Conservation (phyloP, 164 flowering plant genomes). For the Chloranthus sessilifolius region DNA sequence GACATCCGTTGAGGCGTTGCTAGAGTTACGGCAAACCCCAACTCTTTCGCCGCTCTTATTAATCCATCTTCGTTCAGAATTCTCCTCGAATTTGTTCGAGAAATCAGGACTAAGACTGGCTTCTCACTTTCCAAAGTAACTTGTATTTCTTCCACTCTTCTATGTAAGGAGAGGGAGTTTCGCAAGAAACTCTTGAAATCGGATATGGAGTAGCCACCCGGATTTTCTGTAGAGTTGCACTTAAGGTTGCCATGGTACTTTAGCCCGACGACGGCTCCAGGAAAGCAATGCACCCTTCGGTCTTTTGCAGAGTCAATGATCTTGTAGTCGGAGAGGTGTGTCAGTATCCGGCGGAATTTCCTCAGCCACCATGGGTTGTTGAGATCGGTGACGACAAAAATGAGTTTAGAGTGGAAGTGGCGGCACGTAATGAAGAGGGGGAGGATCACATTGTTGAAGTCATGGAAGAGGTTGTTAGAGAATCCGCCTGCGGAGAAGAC, state of each 20-base stretch:
- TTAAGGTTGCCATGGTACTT: conserved; percentile 3
- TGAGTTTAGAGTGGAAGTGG: conserved; percentile 8
- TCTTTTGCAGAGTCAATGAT: background rate
- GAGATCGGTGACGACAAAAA: conserved; percentile 7
- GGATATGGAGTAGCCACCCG: conserved; percentile 8
- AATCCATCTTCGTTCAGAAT: conserved; percentile 25
- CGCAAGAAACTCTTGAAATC: conserved; percentile 14
- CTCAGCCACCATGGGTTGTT: background rate
- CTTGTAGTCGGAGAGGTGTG: conserved; percentile 4
- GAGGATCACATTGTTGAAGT: conserved; percentile 10
- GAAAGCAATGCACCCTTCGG: conserved; percentile 6
- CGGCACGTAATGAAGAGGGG: conserved; percentile 12
- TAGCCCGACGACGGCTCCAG: conserved; percentile 7
- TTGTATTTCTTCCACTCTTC: background rate
- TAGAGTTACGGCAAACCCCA: conserved; percentile 23
- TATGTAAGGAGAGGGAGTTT: conserved; percentile 2
- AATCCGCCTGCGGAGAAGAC: conserved; percentile 11
- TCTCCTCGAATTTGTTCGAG: conserved; percentile 19
- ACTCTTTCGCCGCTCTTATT: conserved; percentile 13
- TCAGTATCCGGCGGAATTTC: conserved; percentile 3
- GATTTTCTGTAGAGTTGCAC: conserved; percentile 2
- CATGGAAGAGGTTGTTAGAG: conserved; percentile 12
- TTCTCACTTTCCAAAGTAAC: background rate
- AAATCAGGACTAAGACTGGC: conserved; percentile 18
- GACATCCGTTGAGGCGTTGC: conserved; percentile 13